Percentiles rank a stretch among this genome's conserved stretches.
These are phyloP conservation scores for Theileria orientalis DNA, from an alignment of 169 alveolate genomes.

Conservation along the genomic window DNA sequence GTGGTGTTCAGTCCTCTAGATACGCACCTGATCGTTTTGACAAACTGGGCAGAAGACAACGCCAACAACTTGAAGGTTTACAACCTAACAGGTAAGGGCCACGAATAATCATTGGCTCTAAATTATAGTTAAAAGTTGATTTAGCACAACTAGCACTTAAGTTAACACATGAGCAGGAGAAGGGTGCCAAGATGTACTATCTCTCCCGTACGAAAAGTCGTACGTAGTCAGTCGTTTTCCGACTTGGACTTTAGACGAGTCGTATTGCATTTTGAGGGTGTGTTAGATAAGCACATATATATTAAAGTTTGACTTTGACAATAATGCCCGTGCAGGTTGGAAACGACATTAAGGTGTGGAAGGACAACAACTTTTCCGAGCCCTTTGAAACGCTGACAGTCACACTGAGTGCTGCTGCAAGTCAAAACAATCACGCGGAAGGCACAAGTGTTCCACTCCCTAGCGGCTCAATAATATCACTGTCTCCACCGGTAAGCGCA, in stretches of 20 bases:
- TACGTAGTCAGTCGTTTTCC: conserved; percentile 56
- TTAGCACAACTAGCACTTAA: neutral
- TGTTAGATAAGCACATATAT: too few relatives aligned
- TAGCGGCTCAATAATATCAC: conserved; percentile 30
- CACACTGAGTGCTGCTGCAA: conserved; percentile 8
- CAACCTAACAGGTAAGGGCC: conserved; percentile 24
- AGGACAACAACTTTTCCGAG: conserved; percentile 39
- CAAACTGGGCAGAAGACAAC: conserved; percentile 50
- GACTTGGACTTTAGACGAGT: conserved; percentile 55
- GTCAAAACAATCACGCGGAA: neutral
- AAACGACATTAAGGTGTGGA: conserved; percentile 38
- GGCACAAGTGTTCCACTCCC: conserved; percentile 12
- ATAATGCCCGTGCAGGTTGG: conserved; percentile 3
- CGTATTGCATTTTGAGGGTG: conserved; percentile 40
- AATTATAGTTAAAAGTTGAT: neutral
- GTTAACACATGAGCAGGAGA: conserved; percentile 3
- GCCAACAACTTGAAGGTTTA: conserved; percentile 51
- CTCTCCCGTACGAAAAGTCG: conserved; percentile 52
- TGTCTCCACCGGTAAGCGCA: conserved; percentile 53
- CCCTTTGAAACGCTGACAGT: conserved; percentile 18
- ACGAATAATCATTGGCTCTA: neutral
- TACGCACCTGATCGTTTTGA: conserved; percentile 31
- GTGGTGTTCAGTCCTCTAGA: conserved; percentile 58
- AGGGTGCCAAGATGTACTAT: conserved; percentile 7
- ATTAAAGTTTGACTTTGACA: neutral